These are phyloP conservation scores for Hebeloma cylindrosporum DNA, from an alignment of 768 basidiomycete genomes.

Conservation along the genomic window DNA sequence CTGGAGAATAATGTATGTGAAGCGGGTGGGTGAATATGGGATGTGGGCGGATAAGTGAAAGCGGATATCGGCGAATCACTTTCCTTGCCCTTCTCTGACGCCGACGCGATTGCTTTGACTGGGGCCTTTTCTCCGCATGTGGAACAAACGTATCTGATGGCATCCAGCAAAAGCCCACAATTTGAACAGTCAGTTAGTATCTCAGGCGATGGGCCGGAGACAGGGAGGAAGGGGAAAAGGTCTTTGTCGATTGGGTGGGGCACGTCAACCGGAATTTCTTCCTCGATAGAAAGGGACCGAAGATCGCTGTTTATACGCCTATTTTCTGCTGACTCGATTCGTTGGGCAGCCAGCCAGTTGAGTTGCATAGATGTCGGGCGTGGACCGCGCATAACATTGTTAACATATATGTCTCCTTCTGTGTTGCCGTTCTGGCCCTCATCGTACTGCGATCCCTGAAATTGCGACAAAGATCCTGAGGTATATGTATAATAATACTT, in stretches of 20 bases:
- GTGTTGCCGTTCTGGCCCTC: constrained; percentile 36
- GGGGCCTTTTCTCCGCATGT: constrained; percentile 82
- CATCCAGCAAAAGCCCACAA: constrained; percentile 72
- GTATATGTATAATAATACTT: constrained; percentile 78
- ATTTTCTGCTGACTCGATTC: constrained; percentile 33
- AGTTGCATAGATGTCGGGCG: constrained; percentile 70
- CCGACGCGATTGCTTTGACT: constrained; percentile 21
- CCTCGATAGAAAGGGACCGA: constrained; percentile 27
- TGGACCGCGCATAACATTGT: constrained; percentile 30
- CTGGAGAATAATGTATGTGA: constrained; percentile 26
- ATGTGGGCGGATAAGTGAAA: constrained; percentile 39
- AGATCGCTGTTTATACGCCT: constrained; percentile 23
- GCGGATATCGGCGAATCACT: constrained; percentile 34
- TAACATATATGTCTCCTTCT: constrained; percentile 28
- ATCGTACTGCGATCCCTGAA: constrained; percentile 55
- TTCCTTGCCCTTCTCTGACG: constrained; percentile 59
- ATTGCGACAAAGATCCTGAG: constrained; percentile 50
- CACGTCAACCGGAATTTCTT: constrained; percentile 28
- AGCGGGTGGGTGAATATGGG: constrained; percentile 19
- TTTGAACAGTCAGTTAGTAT: constrained; percentile 80
- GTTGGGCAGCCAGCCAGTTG: constrained; percentile 62
- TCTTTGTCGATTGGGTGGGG: constrained; percentile 37
- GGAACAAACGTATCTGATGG: constrained; percentile 88
- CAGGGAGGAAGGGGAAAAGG: constrained; percentile 50
- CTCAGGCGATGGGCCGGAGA: constrained; percentile 52